Evolutionary conservation across 352 stramenopile species (phyloP).

Genomic region (Blastocystis sp.): DNA sequence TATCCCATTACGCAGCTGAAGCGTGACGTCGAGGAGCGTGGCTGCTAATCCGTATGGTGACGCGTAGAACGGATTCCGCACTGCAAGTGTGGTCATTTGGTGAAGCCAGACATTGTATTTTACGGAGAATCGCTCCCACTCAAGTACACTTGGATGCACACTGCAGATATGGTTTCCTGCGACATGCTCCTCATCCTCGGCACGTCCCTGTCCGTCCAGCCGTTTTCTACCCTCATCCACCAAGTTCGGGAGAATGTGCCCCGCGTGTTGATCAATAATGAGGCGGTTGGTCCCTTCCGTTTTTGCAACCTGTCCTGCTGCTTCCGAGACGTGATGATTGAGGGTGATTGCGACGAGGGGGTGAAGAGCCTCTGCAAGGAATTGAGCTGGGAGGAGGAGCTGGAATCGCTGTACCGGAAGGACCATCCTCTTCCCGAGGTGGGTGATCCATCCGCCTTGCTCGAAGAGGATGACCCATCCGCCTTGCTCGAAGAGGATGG

Average conservation of each 20-base stretch:
- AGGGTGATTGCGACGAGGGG: constrained; percentile 80
- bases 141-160: constrained; percentile 79
- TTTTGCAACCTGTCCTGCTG: constrained; percentile 75
- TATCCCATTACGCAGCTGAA: constrained; percentile 13
- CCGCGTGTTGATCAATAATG: constrained; percentile 85
- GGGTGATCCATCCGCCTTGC: no score
- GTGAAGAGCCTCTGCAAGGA: constrained; percentile 76
- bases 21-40: constrained; percentile 42
- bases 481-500: no score
- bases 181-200: constrained; percentile 95
- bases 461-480: no score
- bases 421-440: no score
- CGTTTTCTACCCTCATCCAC: constrained; percentile 83
- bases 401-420: not conserved
- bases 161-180: constrained; percentile 79
- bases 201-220: constrained; percentile 91
- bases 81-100: constrained; percentile 81
- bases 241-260: constrained; percentile 79
- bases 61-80: constrained; percentile 37
- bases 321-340: constrained; percentile 76
- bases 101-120: constrained; percentile 95
- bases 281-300: constrained; percentile 73
- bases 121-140: constrained; percentile 88
- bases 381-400: constrained; percentile 73
- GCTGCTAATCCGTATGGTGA: not conserved